Conservation (phyloP, 1,139 yeast genomes). For the Pichia sp. region DNA sequence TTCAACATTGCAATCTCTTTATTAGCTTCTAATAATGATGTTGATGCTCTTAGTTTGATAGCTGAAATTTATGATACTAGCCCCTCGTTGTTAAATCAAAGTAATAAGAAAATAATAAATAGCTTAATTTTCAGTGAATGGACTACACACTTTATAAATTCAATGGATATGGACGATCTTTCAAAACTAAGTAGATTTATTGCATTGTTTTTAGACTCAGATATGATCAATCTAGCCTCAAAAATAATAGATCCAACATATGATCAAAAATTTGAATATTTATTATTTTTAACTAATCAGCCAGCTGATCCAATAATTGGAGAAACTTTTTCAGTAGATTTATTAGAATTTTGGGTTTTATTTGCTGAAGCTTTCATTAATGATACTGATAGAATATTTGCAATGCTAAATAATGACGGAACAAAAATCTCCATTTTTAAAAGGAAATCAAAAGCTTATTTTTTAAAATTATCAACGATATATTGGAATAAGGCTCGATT, state of each 20-base stretch:
- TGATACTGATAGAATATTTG: conserved; percentile 42
- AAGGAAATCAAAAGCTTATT: conserved; percentile 33
- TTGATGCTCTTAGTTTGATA: conserved; percentile 33
- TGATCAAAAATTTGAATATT: conserved; percentile 40
- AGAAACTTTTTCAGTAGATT: conserved; percentile 60
- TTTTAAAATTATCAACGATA: conserved; percentile 42
- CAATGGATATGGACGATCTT: conserved; percentile 36
- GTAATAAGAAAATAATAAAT: conserved; percentile 28
- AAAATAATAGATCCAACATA: conserved; percentile 38
- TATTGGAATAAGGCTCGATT: conserved; percentile 61
- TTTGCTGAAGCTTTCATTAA: conserved; percentile 58
- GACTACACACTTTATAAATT: conserved; percentile 33
- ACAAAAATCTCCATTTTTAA: conserved; percentile 28
- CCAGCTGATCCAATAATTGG: conserved; percentile 61
- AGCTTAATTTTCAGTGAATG: conserved; percentile 39
- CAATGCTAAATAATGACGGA: conserved; percentile 30
- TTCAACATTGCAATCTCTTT: conserved; percentile 27
- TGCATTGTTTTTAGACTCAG: conserved; percentile 47
- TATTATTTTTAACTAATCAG: conserved; percentile 52
- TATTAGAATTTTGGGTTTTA: conserved; percentile 77
- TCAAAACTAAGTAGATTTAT: conserved; percentile 45
- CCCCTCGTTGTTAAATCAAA: conserved; percentile 36
- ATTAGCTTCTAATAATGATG: conserved; percentile 11
- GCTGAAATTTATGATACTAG: conserved; percentile 45
- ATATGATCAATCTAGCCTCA: conserved; percentile 45